Base-by-base conservation (phyloP, 2,329 filamentous ascomycete species). In the Madurella mycetomatis region DNA sequence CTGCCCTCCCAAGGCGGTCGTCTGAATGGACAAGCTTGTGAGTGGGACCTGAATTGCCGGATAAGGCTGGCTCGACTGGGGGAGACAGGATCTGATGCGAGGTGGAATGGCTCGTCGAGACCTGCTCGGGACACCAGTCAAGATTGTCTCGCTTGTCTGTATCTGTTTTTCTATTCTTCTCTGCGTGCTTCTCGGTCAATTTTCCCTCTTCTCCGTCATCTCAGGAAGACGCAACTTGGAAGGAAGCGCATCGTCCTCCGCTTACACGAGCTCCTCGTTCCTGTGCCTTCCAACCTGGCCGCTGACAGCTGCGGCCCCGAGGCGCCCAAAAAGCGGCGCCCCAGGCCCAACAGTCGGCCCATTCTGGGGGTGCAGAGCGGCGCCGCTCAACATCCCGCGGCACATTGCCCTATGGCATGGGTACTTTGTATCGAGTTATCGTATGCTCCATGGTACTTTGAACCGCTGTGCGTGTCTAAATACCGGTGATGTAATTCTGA, bases 401-500 rank as follows among this genome's bases (percentile, higher is more conserved):
- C 7, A 25, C 25, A 25, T 25, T 25, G 25, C 25, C 25, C 25
- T 4, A 25, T 25, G 25, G 42, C 18, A 32, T 13, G 42, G 45
- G 31, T 60, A 61, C 59, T 40, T 40, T 56, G 32, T 37, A 17
- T 17, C 1, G 11, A 31, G 46, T 13, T 48, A 5, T 18, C 16
- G 17, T 4, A 31, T 13, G 47, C 19, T 51, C 49, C 39, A 13
- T 13, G 43, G 37, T 58, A 60, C 58, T 37, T 51, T 30, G 25
- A 16, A 9, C 4, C 19, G 15, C 25, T 41, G 16, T 32, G 43
- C 4, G 13, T 19, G 12, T 42, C 8, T 9, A 11, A 13, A 30
- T 16, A 30, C 16, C 34, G 12, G 11, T 43, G 47, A 57, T 58
- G 60, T 62, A 57, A 45, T 59, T 60, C 43, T 34, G 32, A 31